Evolutionary conservation across 1,284 basidiomycete genomes (phyloP).

Genomic region (Caloboletus inedulis): DNA sequence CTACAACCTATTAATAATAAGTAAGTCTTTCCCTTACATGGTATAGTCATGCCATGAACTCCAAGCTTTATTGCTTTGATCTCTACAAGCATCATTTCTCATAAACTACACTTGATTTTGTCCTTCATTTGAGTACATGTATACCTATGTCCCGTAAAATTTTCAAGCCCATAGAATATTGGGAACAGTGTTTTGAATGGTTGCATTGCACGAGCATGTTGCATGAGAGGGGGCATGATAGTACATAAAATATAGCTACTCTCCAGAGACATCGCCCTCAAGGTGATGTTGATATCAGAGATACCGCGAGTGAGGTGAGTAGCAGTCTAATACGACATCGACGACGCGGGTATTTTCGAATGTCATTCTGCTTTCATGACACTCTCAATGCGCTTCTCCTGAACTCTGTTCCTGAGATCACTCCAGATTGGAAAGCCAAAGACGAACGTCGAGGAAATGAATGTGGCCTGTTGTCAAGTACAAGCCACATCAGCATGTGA

Average conservation of each 20-base stretch:
- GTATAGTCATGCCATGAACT: no score
- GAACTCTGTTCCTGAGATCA: slow-evolving; percentile 54
- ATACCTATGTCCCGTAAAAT: no score
- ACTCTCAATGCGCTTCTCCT: slow-evolving; percentile 66
- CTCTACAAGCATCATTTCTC: no score
- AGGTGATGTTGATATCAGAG: neutral
- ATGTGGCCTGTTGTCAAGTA: slow-evolving; percentile 41
- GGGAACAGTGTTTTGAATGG: no score
- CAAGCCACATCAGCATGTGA: slow-evolving; percentile 5
- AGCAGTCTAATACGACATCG: neutral
- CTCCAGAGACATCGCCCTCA: neutral
- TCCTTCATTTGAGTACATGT: no score
- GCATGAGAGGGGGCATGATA: no score
- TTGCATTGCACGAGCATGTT: no score
- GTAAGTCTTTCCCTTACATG: no score
- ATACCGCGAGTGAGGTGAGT: neutral
- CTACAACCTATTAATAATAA: no score
- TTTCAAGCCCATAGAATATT: no score
- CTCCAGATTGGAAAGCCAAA: slow-evolving; percentile 43
- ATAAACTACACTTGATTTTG: no score
- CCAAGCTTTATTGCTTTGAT: no score
- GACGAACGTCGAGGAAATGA: slow-evolving; percentile 47
- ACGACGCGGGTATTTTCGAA: neutral
- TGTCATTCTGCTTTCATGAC: slow-evolving; percentile 61
- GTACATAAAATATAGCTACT: neutral